Base-by-base conservation (phyloP, 306 rosid genomes). In the Cicer pinnatifidum region DNA sequence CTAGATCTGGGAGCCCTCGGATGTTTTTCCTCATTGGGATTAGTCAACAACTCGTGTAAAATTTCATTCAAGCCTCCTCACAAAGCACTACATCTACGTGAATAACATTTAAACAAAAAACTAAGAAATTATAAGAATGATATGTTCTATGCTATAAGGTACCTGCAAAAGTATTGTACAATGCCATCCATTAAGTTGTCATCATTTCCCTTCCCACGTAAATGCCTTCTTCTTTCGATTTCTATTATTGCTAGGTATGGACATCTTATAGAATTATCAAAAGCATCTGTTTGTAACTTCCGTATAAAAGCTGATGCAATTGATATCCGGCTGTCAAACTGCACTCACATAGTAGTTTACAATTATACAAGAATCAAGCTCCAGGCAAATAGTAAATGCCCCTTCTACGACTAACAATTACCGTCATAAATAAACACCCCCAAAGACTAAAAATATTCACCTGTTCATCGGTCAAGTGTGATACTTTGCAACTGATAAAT, bases 161-260 rank as follows among this genome's bases (percentile, higher is more conserved):
- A 95, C 99, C 97, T 84, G 75, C 69, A 33, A 79, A 83, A 91
- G 78, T 92, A 95, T 47, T 92, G 84, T 73, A 82, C 77, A 74
- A 95, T 75, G 73, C 68, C 83, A 75, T 83, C 93, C 86, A 92
- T 86, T 51, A 90, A 76, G 75, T 76, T 82, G 50, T 73, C 87
- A 41, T 80, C 90, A 69, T 88, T 82, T 57, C 86, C 92, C 83
- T 84, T 87, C 43, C 93, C 91, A 33, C 81, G 78, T 63, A 92
- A 69, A 81, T 82, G 89, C 83, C 81, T 89, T 80, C 90, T 87
- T 86, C 97, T 85, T 82, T 92, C 99, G 83, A 95, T 78, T 87
- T 95, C 99, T 56, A 95, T 88, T 81, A 64, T 73, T 75, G 97
- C 99, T 82, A 88, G 81, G 87, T 71, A 90, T 11, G 97, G 96